Conservation (phyloP, 73 alveolate genomes). For the Urostyla sp. region DNA sequence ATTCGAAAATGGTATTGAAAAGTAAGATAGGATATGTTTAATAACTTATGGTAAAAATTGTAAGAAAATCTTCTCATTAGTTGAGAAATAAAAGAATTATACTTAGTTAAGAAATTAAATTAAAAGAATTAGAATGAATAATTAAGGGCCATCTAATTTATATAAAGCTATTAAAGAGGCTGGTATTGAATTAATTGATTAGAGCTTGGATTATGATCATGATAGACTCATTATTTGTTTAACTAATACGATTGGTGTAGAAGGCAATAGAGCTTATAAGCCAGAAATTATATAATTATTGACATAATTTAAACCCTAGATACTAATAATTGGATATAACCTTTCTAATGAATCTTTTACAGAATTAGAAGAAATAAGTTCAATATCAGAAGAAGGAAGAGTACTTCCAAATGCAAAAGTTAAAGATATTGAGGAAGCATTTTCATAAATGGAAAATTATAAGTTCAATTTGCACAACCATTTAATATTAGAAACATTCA, state of each 20-base stretch:
- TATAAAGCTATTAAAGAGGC: constrained; percentile 38
- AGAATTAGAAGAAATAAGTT: neutral
- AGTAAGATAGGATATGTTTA: constrained; percentile 42
- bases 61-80: constrained; percentile 35
- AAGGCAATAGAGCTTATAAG: neutral
- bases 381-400: constrained; percentile 12
- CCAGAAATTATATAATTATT: neutral
- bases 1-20: constrained; percentile 41
- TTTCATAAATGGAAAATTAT: neutral
- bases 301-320: constrained; percentile 2
- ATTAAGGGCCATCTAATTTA: neutral
- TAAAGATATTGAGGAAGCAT: neutral
- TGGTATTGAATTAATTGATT: constrained; percentile 38
- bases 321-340: constrained; percentile 16
- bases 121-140: constrained; percentile 15
- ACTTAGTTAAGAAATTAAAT: constrained; percentile 29
- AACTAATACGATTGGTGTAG: constrained; percentile 3
- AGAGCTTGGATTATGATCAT: constrained; percentile 2
- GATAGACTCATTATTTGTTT: constrained; percentile 27
- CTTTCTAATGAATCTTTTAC: neutral
- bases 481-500: constrained; percentile 30
- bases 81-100: constrained; percentile 16
- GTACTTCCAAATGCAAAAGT: neutral
- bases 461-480: constrained; percentile 12
- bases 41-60: constrained; percentile 44